A percentile compares a stretch with the other conserved stretches of the same genome.
Conservation (phyloP, 2,329 filamentous ascomycete genomes). For the Gaeumannomyces sp. region DNA sequence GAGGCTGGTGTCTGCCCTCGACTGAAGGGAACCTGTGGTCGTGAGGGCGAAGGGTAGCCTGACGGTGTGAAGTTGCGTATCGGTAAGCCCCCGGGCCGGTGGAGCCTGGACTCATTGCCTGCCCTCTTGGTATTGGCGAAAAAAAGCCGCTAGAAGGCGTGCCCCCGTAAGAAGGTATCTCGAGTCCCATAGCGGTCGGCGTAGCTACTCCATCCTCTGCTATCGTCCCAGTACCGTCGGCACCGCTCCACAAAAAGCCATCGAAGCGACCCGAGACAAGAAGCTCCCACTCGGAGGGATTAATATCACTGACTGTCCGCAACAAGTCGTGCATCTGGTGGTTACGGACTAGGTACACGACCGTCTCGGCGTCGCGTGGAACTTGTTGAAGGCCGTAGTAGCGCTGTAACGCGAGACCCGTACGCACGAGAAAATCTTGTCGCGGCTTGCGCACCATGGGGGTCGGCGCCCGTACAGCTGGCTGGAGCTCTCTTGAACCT, state of each 20-base stretch:
- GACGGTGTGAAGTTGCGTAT: constrained; percentile 37
- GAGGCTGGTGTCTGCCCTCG: constrained; percentile 41
- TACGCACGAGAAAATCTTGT: constrained; percentile 69
- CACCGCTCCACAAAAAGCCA: constrained; percentile 90
- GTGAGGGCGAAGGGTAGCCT: constrained; percentile 29
- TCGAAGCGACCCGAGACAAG: constrained; percentile 90
- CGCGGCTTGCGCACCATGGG: constrained; percentile 55
- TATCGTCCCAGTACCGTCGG: constrained; percentile 42
- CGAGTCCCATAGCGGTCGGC: constrained; percentile 25
- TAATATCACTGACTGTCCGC: constrained; percentile 81
- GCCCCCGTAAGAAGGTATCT: constrained; percentile 43
- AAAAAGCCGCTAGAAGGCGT: constrained; percentile 45
- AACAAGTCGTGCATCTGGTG: constrained; percentile 77
- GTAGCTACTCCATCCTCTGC: constrained; percentile 50
- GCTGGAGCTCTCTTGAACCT: constrained; percentile 51
- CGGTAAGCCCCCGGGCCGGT: constrained; percentile 30
- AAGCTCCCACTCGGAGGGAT: constrained; percentile 92
- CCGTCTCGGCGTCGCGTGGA: constrained; percentile 80
- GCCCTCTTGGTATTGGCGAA: constrained; percentile 22
- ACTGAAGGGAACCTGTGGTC: constrained; percentile 47
- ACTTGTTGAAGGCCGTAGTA: constrained; percentile 68
- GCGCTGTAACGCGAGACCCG: constrained; percentile 72
- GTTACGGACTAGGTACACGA: constrained; percentile 80
- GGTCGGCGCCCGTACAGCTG: constrained; percentile 59
- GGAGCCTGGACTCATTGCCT: constrained; percentile 7